Base-by-base conservation (phyloP, 2,329 filamentous ascomycete genomes). In the Trichothecium sympodiale region DNA sequence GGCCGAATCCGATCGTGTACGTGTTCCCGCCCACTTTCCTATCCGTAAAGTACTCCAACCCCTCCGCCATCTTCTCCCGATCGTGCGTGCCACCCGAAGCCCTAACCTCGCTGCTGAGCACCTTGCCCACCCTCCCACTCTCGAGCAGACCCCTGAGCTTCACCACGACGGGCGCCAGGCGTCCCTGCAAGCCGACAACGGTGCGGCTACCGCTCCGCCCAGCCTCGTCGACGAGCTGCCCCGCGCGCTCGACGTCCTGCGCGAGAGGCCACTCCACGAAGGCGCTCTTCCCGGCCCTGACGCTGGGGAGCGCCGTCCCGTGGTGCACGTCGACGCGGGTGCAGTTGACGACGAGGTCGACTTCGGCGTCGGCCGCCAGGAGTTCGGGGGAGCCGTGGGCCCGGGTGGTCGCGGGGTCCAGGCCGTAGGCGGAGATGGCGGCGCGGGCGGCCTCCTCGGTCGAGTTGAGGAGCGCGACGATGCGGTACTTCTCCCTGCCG, bases 191-290 rank as follows among this genome's bases (percentile, higher is more conserved):
- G 0, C 69, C 70, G 0, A 77, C 60, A 4, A 72, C 50, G 3
- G 59, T 64, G 23, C 51, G 52, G 4, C 49, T 48, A 1, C 60
- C 51, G 5, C 54, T 54, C 17, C 53, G 35, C 3, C 40, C 45
- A 0, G 57, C 62, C 2, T 59, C 38, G 0, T 47, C 47, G 0
- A 53, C 54, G 37, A 77, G 50, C 30, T 67, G 62, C 13, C 47
- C 44, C 0, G 62, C 67, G 2, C 61, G 52, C 3, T 46, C 38
- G 1, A 53, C 48, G 36, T 67, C 61, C 12, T 65, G 52, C 0
- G 67, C 69, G 1, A 78, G 54, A 5, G 71, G 74, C 69, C 74
- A 79, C 52, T 79, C 74, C 0, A 74, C 60, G 38, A 58, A 79
- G 0, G 71, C 59, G 0, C 54, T 46, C 47, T 77, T 76, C 0